Evolutionary conservation across 257 asterid species (phyloP).

Genomic region (Nicotiana noctiflora): DNA sequence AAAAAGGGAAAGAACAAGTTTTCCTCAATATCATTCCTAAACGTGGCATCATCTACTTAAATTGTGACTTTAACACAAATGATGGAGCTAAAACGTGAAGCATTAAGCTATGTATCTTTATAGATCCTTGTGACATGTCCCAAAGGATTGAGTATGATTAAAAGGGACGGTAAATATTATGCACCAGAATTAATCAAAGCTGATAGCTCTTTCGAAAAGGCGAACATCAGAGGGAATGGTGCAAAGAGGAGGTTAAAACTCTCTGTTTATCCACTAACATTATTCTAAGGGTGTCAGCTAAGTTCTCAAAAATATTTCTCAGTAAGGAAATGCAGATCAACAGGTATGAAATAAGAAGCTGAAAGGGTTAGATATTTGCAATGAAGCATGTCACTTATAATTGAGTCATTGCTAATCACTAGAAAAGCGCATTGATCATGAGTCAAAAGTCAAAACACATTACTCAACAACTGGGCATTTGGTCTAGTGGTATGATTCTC

Average conservation of each 20-base stretch:
- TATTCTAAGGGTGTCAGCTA: not conserved
- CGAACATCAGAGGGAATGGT: not conserved
- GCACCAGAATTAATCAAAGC: not conserved
- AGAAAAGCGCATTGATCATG: not conserved
- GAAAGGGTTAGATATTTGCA: not conserved
- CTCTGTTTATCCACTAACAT: not conserved
- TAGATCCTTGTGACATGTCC: not conserved
- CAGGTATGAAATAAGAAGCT: not conserved
- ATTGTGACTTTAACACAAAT: not conserved
- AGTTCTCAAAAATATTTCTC: not conserved
- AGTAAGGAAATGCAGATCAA: not conserved
- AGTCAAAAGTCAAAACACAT: not conserved
- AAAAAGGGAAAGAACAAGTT: not conserved
- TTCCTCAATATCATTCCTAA: not conserved
- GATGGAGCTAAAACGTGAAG: not conserved
- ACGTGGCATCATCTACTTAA: not conserved
- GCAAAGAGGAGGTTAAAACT: not conserved
- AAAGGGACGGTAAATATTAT: not conserved
- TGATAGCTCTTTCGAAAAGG: not conserved
- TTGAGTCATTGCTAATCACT: not conserved
- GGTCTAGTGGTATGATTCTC: constrained; percentile 93
- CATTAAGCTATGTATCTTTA: not conserved
- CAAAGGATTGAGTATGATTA: not conserved
- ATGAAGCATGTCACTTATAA: not conserved
- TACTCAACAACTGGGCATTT: constrained; percentile 40